These are phyloP conservation scores for Capillidium heterosporum DNA, from an alignment of 371 early-diverging fungal species.

Conservation along the genomic window DNA sequence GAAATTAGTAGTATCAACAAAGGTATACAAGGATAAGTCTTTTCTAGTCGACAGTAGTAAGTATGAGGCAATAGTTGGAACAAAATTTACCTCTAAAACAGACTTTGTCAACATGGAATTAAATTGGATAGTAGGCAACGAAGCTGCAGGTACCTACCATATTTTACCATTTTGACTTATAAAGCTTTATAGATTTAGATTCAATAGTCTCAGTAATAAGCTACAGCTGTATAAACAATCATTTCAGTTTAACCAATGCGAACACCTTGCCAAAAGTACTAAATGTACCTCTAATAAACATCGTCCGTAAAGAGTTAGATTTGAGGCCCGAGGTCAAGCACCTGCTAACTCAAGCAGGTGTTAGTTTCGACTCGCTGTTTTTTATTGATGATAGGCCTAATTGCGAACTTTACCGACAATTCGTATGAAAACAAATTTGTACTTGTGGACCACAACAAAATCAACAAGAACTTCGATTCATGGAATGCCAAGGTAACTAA, in stretches of 20 bases:
- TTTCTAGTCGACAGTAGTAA: too few species aligned
- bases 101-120: too few species aligned
- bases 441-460: conserved; percentile 10
- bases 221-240: background rate
- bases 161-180: background rate
- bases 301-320: conserved; percentile 5
- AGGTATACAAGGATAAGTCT: too few species aligned
- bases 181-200: conserved; percentile 8
- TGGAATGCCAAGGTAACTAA: conserved; percentile 21
- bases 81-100: too few species aligned
- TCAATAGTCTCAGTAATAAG: conserved; percentile 4
- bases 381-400: conserved; percentile 7
- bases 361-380: conserved; percentile 1
- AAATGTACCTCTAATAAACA: conserved; percentile 7
- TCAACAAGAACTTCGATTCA: background rate
- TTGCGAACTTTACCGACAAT: background rate
- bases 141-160: conserved; percentile 7
- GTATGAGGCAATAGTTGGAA: too few species aligned
- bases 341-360: background rate
- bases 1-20: too few species aligned
- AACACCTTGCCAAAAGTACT: too few species aligned
- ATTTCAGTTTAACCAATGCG: background rate
- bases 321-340: conserved; percentile 8
- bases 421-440: background rate
- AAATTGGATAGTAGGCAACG: conserved; percentile 7